phyloP scores from a whole-genome alignment of 768 basidiomycete species.

The Boletus rubroflammeus region DNA sequence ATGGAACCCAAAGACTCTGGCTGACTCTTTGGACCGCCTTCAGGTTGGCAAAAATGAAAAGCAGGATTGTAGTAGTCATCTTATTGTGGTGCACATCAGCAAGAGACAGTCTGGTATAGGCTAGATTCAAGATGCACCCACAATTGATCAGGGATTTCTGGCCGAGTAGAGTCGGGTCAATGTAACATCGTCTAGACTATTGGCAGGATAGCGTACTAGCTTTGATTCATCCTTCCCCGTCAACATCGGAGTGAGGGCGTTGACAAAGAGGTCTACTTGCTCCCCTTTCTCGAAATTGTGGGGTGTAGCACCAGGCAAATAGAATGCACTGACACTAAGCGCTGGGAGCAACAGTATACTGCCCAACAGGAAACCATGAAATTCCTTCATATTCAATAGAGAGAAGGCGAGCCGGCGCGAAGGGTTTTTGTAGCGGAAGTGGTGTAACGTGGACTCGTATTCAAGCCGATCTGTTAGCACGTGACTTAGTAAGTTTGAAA shows the following conservation, averaged over 20 bases:
- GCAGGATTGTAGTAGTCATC: constrained; percentile 91
- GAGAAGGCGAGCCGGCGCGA: not conserved
- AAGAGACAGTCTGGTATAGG: not conserved
- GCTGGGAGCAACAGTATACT: constrained; percentile 18
- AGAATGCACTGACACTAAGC: constrained; percentile 58
- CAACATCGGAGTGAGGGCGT: constrained; percentile 85
- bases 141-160: constrained; percentile 93
- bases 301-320: constrained; percentile 89
- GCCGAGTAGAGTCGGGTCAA: constrained; percentile 5
- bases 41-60: constrained; percentile 84
- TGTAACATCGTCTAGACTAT: not conserved
- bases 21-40: constrained; percentile 64
- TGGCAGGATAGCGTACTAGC: constrained; percentile 48
- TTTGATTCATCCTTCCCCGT: constrained; percentile 64
- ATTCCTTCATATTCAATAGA: constrained; percentile 23
- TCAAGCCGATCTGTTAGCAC: constrained; percentile 1
- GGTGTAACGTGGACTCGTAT: constrained; percentile 5
- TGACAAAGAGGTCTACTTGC: constrained; percentile 75
- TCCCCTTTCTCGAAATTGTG: constrained; percentile 75
- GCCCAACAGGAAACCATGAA: constrained; percentile 11
- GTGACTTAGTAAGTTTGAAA: constrained; percentile 11
- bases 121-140: constrained; percentile 27
- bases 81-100: constrained; percentile 27
- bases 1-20: constrained; percentile 90
- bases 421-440: not conserved